Base-by-base conservation (phyloP, 441 rosid genomes). In the Pelargonium myrrhifolium region DNA sequence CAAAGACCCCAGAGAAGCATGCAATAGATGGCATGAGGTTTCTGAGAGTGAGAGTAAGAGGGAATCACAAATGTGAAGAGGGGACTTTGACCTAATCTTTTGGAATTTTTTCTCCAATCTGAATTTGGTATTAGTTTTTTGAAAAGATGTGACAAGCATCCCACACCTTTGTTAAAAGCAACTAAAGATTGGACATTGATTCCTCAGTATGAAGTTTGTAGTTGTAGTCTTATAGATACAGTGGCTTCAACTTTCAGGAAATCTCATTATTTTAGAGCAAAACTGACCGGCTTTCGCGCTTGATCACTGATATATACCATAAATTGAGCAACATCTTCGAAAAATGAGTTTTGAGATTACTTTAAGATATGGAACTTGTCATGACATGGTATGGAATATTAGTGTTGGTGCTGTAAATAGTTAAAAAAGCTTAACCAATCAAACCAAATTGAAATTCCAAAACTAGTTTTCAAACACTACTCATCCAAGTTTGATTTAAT, bases 81-180 rank as follows among this genome's bases (percentile, higher is more conserved):
- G 75, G 82, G 80, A 80, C 71, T 81, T 82, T 82, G 87, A 79
- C 84, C 76, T 74, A 62, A 74, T 77, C 77, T 75, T 70, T 77
- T 59, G 73, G 72, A 79, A 76, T 70, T 77, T 72, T 51, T 66
- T 67, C 65, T 68, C 45, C 14, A 43, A 76, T 73, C 69, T 76
- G 26, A 10, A 3, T 3, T 49, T 49, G 9, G 8, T 55, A 8
- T 31, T 31, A 7, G 37, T 31, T 31, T 31, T 31, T 3, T 4
- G 3, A 76, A 79, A 83, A 78, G 78, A 86, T 58, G 78, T 76
- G 79, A 74, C 77, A 66, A 74, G 78, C 79, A 81, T 78, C 78
- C 56, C 69, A 56, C 67, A 31, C 65, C 81, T 74, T 78, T 73
- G 68, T 74, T 75, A 66, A 85, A 80, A 20, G 83, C 78, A 75